Percentiles rank a stretch among this genome's conserved stretches.
Evolutionary conservation across 495 filamentous ascomycete genomes (phyloP).

Genomic region (Podospora comata): DNA sequence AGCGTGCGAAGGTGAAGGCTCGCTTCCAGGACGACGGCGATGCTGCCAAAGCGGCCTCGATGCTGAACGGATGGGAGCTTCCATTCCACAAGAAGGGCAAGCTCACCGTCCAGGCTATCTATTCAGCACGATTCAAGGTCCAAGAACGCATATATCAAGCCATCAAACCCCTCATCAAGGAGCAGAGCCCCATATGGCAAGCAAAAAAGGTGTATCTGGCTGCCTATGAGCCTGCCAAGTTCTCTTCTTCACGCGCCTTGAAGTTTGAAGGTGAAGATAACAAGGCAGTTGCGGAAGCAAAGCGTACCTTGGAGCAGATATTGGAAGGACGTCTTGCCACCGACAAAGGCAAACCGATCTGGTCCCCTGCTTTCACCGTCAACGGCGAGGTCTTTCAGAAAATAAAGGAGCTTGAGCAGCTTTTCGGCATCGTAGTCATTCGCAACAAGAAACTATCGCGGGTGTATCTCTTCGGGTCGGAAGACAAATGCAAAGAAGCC

Average conservation of each 20-base stretch:
- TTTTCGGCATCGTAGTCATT: conserved; percentile 32
- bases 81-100: conserved; percentile 24
- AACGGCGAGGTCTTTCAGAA: conserved; percentile 19
- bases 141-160: conserved; percentile 35
- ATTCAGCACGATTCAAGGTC: conserved; percentile 39
- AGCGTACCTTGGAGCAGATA: conserved; percentile 35
- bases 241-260: conserved; percentile 25
- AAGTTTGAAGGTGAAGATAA: conserved; percentile 43
- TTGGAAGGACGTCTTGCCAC: conserved; percentile 23
- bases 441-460: conserved; percentile 30
- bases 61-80: conserved; percentile 24
- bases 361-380: conserved; percentile 26
- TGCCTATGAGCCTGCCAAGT: conserved; percentile 25
- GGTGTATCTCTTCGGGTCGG: conserved; percentile 31
- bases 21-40: conserved; percentile 31
- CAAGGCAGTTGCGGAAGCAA: conserved; percentile 37
- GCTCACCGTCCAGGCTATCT: conserved; percentile 33
- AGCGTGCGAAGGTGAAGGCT: conserved; percentile 34
- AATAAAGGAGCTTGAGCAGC: conserved; percentile 22
- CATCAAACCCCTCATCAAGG: conserved; percentile 33
- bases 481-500: conserved; percentile 15
- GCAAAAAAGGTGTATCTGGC: conserved; percentile 29
- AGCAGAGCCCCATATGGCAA: conserved; percentile 28
- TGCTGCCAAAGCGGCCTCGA: conserved; percentile 31
- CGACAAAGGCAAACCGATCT: conserved; percentile 24